These are phyloP conservation scores for Tetrahymena borealis DNA, from an alignment of 73 alveolate genomes.

Conservation along the genomic window DNA sequence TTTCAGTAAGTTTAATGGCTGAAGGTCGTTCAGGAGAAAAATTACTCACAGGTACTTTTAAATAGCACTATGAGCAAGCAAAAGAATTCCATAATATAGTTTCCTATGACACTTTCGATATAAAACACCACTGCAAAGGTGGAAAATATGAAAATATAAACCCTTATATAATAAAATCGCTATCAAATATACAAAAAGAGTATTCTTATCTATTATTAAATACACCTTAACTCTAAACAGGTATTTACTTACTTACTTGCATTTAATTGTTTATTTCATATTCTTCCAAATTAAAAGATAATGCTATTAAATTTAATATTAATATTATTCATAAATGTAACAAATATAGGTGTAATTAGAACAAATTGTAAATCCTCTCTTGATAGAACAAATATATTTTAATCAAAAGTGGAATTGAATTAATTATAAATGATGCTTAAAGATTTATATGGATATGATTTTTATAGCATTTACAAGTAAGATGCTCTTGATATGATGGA, in stretches of 20 bases:
- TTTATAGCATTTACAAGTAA: background rate
- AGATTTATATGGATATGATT: background rate
- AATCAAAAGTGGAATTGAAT: background rate
- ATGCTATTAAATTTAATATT: background rate
- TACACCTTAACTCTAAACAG: background rate
- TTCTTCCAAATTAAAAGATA: background rate
- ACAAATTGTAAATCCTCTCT: slow-evolving; percentile 90
- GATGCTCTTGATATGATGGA: background rate
- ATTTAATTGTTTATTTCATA: background rate
- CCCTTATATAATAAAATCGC: background rate
- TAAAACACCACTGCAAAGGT: background rate
- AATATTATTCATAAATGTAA: slow-evolving; percentile 27
- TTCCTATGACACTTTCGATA: background rate
- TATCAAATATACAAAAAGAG: background rate
- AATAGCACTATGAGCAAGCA: background rate
- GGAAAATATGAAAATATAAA: background rate
- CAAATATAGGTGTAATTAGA: slow-evolving; percentile 75
- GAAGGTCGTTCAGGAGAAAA: background rate
- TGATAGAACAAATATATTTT: slow-evolving; percentile 85
- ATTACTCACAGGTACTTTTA: background rate
- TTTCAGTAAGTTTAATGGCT: slow-evolving; percentile 6
- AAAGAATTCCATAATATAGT: background rate
- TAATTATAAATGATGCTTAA: background rate
- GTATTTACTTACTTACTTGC: background rate
- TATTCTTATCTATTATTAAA: background rate